Percentiles rank a stretch among this genome's conserved stretches.
These are phyloP conservation scores for Mortierella sp. DNA, from an alignment of 371 early-diverging fungal genomes.

Conservation along the genomic window DNA sequence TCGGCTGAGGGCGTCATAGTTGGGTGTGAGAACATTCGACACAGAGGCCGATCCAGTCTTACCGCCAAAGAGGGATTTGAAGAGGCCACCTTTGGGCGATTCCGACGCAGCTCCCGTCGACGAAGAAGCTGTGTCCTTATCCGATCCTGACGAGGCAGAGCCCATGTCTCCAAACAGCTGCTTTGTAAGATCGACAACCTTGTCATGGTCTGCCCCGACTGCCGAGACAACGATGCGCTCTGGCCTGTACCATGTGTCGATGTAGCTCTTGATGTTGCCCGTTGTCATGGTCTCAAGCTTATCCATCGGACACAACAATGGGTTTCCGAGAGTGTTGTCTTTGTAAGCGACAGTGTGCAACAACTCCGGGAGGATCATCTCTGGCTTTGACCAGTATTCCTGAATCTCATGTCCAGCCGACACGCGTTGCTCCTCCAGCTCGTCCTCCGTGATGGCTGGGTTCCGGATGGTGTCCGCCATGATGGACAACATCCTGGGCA, in stretches of 20 bases:
- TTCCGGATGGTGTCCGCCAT: slow-evolving; percentile 85
- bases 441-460: slow-evolving; percentile 77
- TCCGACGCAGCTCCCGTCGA: slow-evolving; percentile 17
- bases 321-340: slow-evolving; percentile 87
- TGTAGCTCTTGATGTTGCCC: slow-evolving; percentile 74
- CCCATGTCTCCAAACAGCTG: slow-evolving; percentile 73
- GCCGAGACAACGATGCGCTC: slow-evolving; percentile 93
- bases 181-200: slow-evolving; percentile 78
- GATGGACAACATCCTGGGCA: slow-evolving; percentile 75
- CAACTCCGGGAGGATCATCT: slow-evolving; percentile 87
- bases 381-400: slow-evolving; percentile 87
- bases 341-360: slow-evolving; percentile 88
- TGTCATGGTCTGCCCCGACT: slow-evolving; percentile 88
- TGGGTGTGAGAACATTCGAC: slow-evolving; percentile 14
- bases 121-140: slow-evolving; percentile 4
- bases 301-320: slow-evolving; percentile 79
- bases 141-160: slow-evolving; percentile 7
- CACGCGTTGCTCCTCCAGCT: slow-evolving; percentile 85
- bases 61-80: slow-evolving; percentile 48
- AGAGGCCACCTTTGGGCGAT: slow-evolving; percentile 34
- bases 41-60: slow-evolving; percentile 11
- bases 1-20: slow-evolving; percentile 18
- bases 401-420: slow-evolving; percentile 88
- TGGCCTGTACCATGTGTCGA: slow-evolving; percentile 85
- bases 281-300: slow-evolving; percentile 76